Conservation (phyloP, 169 alveolate genomes). For the Plasmodium knowlesi region DNA sequence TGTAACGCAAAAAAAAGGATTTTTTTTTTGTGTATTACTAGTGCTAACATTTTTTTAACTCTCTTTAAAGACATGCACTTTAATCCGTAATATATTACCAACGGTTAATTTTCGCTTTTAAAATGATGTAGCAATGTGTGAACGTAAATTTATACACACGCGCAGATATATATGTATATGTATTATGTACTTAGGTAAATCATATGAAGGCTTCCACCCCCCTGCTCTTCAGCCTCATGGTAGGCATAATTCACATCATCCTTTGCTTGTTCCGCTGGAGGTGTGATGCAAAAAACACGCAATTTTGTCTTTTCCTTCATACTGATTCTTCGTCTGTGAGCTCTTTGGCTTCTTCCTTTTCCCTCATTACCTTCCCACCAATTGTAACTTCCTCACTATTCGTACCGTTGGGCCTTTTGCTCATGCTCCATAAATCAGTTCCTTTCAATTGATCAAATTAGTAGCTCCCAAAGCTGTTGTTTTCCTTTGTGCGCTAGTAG, state of each 20-base stretch:
- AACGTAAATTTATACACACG: background rate
- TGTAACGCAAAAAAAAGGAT: background rate
- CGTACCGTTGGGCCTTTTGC: background rate
- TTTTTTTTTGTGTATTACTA: background rate
- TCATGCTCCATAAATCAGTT: background rate
- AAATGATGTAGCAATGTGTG: background rate
- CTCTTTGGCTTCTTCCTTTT: background rate
- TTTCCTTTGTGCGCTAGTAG: background rate
- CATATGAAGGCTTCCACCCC: background rate
- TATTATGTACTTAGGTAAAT: background rate
- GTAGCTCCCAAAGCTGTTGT: background rate
- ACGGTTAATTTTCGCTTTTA: background rate
- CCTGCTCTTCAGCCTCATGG: background rate
- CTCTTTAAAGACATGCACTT: background rate
- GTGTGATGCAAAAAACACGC: background rate
- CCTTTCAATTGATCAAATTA: background rate
- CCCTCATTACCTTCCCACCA: background rate
- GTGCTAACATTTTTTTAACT: background rate
- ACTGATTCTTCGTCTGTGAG: background rate
- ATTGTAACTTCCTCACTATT: background rate
- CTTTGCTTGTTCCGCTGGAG: background rate
- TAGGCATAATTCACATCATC: background rate
- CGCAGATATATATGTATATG: background rate
- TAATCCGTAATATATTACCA: background rate
- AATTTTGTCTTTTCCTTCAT: background rate